Evolutionary conservation across 768 basidiomycete species (phyloP).

Genomic region (Mycena maculata): DNA sequence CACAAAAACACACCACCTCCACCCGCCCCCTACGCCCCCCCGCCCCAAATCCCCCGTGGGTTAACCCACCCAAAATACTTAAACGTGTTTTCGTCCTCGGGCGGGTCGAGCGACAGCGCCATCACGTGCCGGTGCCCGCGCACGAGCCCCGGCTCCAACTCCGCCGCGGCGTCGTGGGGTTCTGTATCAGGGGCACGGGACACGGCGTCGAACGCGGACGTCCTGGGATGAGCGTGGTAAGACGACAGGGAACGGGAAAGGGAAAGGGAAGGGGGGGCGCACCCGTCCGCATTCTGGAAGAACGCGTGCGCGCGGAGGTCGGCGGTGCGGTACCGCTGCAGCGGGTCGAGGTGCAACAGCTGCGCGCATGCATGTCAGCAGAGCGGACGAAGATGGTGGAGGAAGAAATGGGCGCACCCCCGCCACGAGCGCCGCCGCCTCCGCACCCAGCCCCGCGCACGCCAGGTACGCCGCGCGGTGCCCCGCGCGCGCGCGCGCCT

Average conservation of each 20-base stretch:
- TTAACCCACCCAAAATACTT: conserved; percentile 45
- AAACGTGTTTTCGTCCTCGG: conserved; percentile 30
- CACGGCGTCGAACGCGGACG: conserved; percentile 39
- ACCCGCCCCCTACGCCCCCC: too few relatives aligned
- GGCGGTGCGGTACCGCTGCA: conserved; percentile 32
- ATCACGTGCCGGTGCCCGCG: conserved; percentile 18
- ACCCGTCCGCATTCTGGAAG: conserved; percentile 39
- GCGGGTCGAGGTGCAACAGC: conserved; percentile 37
- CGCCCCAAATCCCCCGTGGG: conserved; percentile 43
- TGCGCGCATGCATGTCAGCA: conserved; percentile 26
- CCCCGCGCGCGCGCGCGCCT: conserved; percentile 28
- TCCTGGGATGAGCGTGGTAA: conserved; percentile 14
- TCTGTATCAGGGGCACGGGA: too few relatives aligned
- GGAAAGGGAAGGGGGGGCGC: conserved; percentile 14
- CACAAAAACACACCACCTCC: too few relatives aligned
- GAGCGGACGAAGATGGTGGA: background rate
- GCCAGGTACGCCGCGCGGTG: conserved; percentile 35
- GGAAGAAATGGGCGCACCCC: conserved; percentile 40
- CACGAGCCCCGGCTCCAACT: conserved; percentile 24
- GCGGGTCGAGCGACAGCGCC: conserved; percentile 34
- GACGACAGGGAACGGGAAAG: background rate
- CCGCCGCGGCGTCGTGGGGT: too few relatives aligned
- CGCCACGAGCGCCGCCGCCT: conserved; percentile 42
- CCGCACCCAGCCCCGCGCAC: conserved; percentile 37
- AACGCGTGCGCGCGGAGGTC: conserved; percentile 39